Percentiles rank a stretch among this genome's conserved stretches.
Conservation (phyloP, 495 filamentous ascomycete genomes). For the Podospora sp. region DNA sequence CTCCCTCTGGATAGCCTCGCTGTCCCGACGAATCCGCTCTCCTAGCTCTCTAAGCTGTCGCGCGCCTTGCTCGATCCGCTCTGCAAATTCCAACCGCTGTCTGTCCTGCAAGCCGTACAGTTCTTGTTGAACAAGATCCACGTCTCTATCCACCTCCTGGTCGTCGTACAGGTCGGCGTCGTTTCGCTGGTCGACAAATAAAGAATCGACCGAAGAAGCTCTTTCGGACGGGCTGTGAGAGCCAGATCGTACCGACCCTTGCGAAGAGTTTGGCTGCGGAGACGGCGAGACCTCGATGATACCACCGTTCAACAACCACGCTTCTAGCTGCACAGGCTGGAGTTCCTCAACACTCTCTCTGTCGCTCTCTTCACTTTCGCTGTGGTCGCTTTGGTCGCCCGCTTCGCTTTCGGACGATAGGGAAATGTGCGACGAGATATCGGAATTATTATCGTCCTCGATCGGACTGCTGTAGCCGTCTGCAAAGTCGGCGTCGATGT, state of each 20-base stretch:
- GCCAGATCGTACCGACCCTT: neutral
- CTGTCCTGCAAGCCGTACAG: neutral
- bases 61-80: neutral
- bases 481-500: neutral
- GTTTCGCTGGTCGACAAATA: slow-evolving; percentile 22
- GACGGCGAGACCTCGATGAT: no score
- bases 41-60: neutral
- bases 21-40: neutral
- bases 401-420: slow-evolving; percentile 3
- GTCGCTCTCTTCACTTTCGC: slow-evolving; percentile 8
- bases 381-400: neutral
- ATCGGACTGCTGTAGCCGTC: no score
- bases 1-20: neutral
- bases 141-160: neutral
- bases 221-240: neutral
- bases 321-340: no score
- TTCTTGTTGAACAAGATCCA: neutral
- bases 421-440: neutral
- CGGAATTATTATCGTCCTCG: neutral
- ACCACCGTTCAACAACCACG: no score
- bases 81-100: neutral
- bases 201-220: slow-evolving; percentile 11
- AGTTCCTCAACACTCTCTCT: neutral
- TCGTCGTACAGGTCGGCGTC: neutral
- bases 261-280: no score